Evolutionary conservation across 2,329 filamentous ascomycete species (phyloP), one percentile per base, ranked within the genome.

Genomic region (Aspergillus piperis): DNA sequence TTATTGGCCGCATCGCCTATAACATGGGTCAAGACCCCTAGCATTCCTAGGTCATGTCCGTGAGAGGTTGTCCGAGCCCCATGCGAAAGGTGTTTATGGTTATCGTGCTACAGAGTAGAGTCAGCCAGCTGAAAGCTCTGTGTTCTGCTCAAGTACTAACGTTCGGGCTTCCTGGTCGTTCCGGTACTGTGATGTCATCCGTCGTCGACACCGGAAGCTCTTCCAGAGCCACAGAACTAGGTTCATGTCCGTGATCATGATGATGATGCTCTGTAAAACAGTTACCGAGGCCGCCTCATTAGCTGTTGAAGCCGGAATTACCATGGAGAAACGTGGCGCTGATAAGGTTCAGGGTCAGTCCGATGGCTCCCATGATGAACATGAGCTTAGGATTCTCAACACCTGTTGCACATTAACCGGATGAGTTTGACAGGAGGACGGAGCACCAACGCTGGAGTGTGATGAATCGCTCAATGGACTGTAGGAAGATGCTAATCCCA

Each of bases 1-100:
- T 93, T 93, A 76, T 92, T 92, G 63, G 89, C 80, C 5, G 88
- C 88, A 68, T 93, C 90, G 32, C 89, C 87, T 2, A 90, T 68
- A 25, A 92, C 84, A 68, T 93, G 90, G 13, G 90, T 75, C 10
- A 92, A 70, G 1, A 90, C 88, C 1, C 87, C 89, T 62, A 90
- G 77, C 80, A 91, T 88, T 10, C 87, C 88, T n/a, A 92, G 78
- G 69, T 92, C 87, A 59, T 80, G 81, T 1, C 79, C 79, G 0
- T 76, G 78, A 13, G 84, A 60, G 70, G 65, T 32, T 73, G 70
- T 41, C 48, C 54, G 61, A 67, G 68, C 8, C 21, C 64, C 59
- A 11, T 61, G 53, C 5, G 57, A 23, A n/a, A 64, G 25, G 54
- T 72, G 70, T n/a, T 67, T 70, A 48, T 73, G 71, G 8, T 66